Conservation (phyloP, 2,329 filamentous ascomycete species). For the Cercospora sojina region DNA sequence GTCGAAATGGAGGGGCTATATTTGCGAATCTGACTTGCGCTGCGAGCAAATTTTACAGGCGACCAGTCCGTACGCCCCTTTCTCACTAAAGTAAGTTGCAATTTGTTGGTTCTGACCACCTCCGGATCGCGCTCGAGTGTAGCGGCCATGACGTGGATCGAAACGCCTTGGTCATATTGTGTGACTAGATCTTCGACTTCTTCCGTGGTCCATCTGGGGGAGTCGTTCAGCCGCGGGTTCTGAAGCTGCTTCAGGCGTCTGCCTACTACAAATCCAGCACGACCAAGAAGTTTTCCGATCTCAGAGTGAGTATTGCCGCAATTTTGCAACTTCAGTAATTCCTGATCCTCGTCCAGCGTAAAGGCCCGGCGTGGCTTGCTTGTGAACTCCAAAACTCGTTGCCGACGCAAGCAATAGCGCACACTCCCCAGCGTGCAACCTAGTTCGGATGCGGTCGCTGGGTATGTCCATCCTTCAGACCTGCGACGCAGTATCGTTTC, state of each 20-base stretch:
- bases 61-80: not conserved
- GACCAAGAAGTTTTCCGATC: not conserved
- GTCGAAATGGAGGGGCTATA: too few relatives aligned
- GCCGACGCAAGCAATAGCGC: not conserved
- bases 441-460: not conserved
- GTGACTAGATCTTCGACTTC: not conserved
- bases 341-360: not conserved
- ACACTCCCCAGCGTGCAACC: not conserved
- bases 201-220: not conserved
- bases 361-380: not conserved
- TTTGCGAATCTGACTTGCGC: not conserved
- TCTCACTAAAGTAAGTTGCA: not conserved
- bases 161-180: not conserved
- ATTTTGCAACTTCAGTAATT: not conserved
- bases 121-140: not conserved
- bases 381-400: not conserved
- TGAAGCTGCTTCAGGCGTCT: not conserved
- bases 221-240: not conserved
- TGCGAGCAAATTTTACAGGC: not conserved
- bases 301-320: not conserved
- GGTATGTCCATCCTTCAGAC: not conserved
- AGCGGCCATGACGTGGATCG: not conserved
- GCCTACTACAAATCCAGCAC: not conserved
- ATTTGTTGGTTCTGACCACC: not conserved
- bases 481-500: not conserved